Base-by-base conservation (phyloP, 106 monocot genomes). In the Platanthera zijinensis region DNA sequence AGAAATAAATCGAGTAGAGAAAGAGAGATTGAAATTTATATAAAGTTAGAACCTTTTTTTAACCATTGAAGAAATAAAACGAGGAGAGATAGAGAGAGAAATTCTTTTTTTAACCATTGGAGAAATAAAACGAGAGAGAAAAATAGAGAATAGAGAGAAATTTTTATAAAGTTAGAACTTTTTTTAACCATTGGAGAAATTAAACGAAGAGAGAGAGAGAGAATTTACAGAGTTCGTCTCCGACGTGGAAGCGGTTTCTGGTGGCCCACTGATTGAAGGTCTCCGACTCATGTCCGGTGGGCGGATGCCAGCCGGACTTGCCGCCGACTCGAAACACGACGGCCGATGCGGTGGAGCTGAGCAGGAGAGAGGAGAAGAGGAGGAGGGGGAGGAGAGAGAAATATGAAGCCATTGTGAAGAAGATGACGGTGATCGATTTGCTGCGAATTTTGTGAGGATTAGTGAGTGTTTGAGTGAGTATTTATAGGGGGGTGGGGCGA, bases 191-290 rank as follows among this genome's bases (percentile, higher is more conserved):
- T 25, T 25, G 25, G 67, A 5, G 19, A 8, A 13, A 22, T 6
- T 19, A 30, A 3, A 3, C 4, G 12, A 18, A 4, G 18, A 10
- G 21, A 39, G 2, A 39, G 39, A 54, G 19, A 71, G 46, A 46
- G 21, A 47, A 48, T 81, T 81, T 84, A 89, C 89, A 80, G 13
- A 89, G n/a, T 14, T 75, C 46, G 71, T 89, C 89, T 8, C 86
- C 86, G 48, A 89, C 56, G 52, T 86, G 86, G 75, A 89, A 89
- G 47, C 89, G 74, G 77, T 82, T 89, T 48, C 76, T 72, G 19
- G 14, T 51, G 4, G 89, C 89, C 89, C 86, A 89, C 13, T 86
- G 76, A 57, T 86, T 84, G 77, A 86, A 89, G 6, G 82, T 79
- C 74, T 86, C 89, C 2, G 78, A 81, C 47, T 86, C 89, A 22